A percentile compares a stretch with the other conserved stretches of the same genome.
phyloP scores from a whole-genome alignment of 768 basidiomycete species.

The Phallus indusiatus region DNA sequence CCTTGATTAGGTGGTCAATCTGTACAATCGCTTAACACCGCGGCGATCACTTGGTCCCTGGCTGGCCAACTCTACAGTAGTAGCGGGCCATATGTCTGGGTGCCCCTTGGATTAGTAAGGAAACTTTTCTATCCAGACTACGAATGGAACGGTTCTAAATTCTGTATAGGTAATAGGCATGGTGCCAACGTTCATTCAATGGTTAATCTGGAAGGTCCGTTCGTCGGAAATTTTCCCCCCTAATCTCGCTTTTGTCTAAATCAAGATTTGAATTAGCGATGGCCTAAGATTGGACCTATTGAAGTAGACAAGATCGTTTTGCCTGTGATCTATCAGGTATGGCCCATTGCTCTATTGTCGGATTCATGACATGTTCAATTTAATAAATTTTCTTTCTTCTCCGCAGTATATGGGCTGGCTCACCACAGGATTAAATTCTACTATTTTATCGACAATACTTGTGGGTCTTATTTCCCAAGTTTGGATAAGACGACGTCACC shows the following conservation, averaged over 20 bases:
- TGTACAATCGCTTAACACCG: conserved; percentile 44
- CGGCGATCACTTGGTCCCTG: conserved; percentile 56
- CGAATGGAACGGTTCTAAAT: background rate
- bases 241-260: background rate
- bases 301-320: conserved; percentile 41
- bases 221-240: background rate
- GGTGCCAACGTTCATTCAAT: conserved; percentile 42
- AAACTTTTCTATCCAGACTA: background rate
- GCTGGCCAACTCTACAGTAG: conserved; percentile 48
- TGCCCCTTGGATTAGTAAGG: conserved; percentile 36
- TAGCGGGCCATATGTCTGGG: conserved; percentile 44
- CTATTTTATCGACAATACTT: conserved; percentile 35
- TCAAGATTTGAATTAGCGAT: conserved; percentile 28
- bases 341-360: conserved; percentile 17
- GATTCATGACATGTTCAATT: conserved; percentile 22
- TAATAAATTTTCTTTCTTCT: conserved; percentile 13
- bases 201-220: conserved; percentile 41
- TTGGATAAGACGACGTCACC: conserved; percentile 47
- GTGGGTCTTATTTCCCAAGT: conserved; percentile 48
- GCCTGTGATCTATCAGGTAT: conserved; percentile 46
- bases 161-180: conserved; percentile 35
- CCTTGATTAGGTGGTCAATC: conserved; percentile 35
- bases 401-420: conserved; percentile 10
- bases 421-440: conserved; percentile 47
- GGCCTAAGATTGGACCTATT: conserved; percentile 46